Percentiles rank a stretch among this genome's conserved stretches.
phyloP scores from a whole-genome alignment of 2,329 filamentous ascomycete genomes.

The Fusarium mangiferae region DNA sequence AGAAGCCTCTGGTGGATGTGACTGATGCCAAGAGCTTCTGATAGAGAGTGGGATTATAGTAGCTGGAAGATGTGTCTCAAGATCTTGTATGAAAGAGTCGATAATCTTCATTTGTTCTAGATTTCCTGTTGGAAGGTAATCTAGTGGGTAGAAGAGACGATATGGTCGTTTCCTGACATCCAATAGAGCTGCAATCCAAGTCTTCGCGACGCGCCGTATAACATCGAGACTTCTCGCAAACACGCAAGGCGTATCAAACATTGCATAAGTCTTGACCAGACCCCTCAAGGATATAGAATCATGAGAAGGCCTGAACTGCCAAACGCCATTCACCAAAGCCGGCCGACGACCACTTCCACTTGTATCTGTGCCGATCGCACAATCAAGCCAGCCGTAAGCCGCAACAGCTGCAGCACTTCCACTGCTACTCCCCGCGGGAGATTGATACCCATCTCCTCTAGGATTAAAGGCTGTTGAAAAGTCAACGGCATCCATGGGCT shows the following conservation, averaged over 20 bases:
- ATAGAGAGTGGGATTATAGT: neutral
- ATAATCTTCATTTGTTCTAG: neutral
- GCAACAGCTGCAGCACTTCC: constrained; percentile 52
- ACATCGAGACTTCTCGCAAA: neutral
- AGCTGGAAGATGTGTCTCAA: neutral
- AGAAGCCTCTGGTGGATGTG: neutral
- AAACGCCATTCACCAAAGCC: constrained; percentile 54
- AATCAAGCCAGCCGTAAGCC: constrained; percentile 57
- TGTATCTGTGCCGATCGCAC: constrained; percentile 19
- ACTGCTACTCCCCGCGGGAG: constrained; percentile 57
- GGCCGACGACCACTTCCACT: constrained; percentile 55
- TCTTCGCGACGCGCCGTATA: neutral
- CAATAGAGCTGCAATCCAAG: neutral
- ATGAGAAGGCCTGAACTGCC: neutral
- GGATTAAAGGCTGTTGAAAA: constrained; percentile 56
- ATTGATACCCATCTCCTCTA: constrained; percentile 59
- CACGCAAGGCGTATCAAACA: neutral
- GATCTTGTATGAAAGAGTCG: neutral
- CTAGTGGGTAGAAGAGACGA: neutral
- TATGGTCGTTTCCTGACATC: accelerated
- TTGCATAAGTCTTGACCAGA: accelerated
- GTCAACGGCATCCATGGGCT: constrained; percentile 38
- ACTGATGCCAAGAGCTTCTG: neutral
- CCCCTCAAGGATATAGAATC: accelerated
- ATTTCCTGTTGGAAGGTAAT: neutral